Conservation (phyloP, 2,329 filamentous ascomycete genomes). For the Verticillium tricorpus region DNA sequence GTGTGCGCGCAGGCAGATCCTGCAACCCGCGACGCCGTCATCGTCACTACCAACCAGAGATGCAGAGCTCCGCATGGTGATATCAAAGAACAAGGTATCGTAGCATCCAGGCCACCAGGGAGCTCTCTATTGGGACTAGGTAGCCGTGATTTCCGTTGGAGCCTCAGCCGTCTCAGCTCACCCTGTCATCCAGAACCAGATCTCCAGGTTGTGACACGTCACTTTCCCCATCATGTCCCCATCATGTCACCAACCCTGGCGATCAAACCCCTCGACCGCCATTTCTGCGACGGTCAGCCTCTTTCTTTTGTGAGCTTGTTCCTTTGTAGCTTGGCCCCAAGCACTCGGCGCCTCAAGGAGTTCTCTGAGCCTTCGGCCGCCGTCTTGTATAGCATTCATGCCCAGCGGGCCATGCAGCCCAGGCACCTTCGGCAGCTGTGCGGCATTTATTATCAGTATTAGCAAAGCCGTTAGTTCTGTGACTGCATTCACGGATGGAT, state of each 20-base stretch:
- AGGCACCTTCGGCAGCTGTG: neutral
- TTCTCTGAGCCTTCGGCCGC: neutral
- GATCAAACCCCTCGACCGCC: neutral
- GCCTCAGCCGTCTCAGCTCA: neutral
- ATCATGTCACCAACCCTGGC: neutral
- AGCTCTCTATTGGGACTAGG: neutral
- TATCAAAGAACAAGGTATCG: neutral
- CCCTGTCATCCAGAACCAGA: neutral
- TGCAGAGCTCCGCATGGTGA: neutral
- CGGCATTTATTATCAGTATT: neutral
- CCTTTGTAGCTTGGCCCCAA: neutral
- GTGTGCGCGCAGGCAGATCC: neutral
- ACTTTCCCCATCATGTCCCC: neutral
- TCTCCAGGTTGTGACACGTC: neutral
- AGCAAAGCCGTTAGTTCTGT: neutral
- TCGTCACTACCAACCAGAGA: neutral
- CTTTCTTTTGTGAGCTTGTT: neutral
- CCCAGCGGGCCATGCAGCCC: neutral
- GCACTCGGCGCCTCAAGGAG: neutral
- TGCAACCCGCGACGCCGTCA: neutral
- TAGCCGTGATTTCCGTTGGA: neutral
- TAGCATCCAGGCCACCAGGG: neutral
- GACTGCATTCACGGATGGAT: neutral
- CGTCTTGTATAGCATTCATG: neutral
- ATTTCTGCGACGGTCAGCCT: neutral